Base-by-base conservation (phyloP, 306 rosid species). In the Castanea crenata region DNA sequence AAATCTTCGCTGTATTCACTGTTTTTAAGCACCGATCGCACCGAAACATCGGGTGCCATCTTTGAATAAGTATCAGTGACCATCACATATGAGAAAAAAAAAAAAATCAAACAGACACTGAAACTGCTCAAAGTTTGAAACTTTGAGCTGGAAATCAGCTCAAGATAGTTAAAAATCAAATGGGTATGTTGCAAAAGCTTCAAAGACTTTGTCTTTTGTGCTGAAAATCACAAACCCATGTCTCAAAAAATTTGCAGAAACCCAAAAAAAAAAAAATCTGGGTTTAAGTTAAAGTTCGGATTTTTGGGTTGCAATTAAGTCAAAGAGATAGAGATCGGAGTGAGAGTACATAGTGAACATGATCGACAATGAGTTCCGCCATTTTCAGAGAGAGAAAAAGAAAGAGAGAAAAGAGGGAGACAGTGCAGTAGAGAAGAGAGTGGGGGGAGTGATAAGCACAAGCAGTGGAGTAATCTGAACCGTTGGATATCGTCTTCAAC, bases 41-140 rank as follows among this genome's bases (percentile, higher is more conserved):
- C 85, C 74, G 91, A 91, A 59, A 89, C 85, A 73, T 92, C 97
- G 19, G 97, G 76, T 82, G 89, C 89, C 97, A 88, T 90, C 82
- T 89, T 89, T 3, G 89, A 54, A 71, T 86, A 82, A 31, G 88
- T 80, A 67, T 91, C 98, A 81, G 83, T 90, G 56, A 93, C 92
- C 96, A 90, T 92, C 61, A 77, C 74, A 80, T 31, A 59, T 13
- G 61, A 16, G 41, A 69, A 55, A 56, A 5, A 44, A 31, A 31
- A 23, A 64, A 58, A 62, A 5, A 57, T 57, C 61, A 67, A 68
- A 72, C 8, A 64, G 12, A 68, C 82, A 62, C 46, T 34, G 52
- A 41, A 79, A 78, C 79, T 70, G 68, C 67, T 61, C 4, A 86
- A 91, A 87, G 73, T 76, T 54, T 71, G 74, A 61, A 88, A 55